phyloP scores from a whole-genome alignment of 257 asterid genomes.

The Przewalskia tangutica region DNA sequence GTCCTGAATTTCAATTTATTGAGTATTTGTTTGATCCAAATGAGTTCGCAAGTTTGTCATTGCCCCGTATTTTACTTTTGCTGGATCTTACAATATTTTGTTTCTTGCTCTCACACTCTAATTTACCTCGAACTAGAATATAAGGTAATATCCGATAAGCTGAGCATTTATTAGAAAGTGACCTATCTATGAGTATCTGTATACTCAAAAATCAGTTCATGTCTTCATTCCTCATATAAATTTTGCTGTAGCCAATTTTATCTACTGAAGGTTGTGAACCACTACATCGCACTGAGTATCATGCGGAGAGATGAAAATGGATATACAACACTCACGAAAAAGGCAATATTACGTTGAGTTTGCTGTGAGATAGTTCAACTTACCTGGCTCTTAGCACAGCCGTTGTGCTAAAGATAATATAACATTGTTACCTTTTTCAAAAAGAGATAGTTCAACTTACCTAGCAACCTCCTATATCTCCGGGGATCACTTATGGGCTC shows the following conservation, averaged over 20 bases:
- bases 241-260: not conserved
- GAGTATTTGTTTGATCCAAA: not conserved
- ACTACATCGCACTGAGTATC: not conserved
- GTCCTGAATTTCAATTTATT: not conserved
- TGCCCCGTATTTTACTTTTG: not conserved
- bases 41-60: not conserved
- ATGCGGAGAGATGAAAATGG: not conserved
- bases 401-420: not conserved
- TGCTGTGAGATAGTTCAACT: not conserved
- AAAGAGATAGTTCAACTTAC: not conserved
- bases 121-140: not conserved
- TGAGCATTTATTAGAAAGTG: not conserved
- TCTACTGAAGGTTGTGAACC: not conserved
- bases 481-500: not conserved
- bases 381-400: not conserved
- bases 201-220: not conserved
- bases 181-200: not conserved
- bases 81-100: not conserved
- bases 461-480: not conserved
- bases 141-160: not conserved
- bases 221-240: not conserved
- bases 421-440: not conserved
- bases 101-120: not conserved
- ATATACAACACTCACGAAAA: not conserved
- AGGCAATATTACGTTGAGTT: not conserved